phyloP scores from a whole-genome alignment of 441 rosid genomes.

The Breynia disticha region DNA sequence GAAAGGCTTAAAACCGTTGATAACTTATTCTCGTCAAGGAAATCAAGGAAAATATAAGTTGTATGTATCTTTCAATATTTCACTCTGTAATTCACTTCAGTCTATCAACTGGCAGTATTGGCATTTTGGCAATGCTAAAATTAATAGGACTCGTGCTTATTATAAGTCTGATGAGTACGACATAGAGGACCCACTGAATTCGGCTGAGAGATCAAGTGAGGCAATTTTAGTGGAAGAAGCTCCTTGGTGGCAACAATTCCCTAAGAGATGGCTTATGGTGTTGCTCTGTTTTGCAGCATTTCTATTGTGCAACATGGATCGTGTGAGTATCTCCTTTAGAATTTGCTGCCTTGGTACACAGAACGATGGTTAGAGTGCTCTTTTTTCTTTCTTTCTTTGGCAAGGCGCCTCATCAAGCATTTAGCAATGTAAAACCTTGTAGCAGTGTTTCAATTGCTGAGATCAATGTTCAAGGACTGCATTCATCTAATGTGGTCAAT shows the following conservation, averaged over 20 bases:
- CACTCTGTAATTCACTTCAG: constrained; percentile 23
- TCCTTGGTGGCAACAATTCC: constrained; percentile 79
- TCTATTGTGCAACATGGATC: constrained; percentile 95
- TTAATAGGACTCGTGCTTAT: constrained; percentile 39
- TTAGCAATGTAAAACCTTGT: not conserved
- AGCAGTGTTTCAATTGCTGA: not conserved
- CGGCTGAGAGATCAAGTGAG: constrained; percentile 47
- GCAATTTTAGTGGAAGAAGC: constrained; percentile 43
- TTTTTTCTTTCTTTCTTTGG: constrained; percentile 2
- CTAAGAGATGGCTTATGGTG: constrained; percentile 85
- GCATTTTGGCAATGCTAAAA: constrained; percentile 21
- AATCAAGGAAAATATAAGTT: constrained; percentile 24
- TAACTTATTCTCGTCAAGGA: constrained; percentile 22
- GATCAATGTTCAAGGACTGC: not conserved
- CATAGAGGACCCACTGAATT: constrained; percentile 44
- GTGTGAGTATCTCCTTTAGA: constrained; percentile 40
- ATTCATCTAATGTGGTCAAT: not conserved
- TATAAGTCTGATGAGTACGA: constrained; percentile 84
- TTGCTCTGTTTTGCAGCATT: constrained; percentile 79
- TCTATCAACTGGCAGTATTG: constrained; percentile 14
- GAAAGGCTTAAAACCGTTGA: constrained; percentile 14
- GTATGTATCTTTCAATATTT: constrained; percentile 20
- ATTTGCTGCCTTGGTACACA: not conserved
- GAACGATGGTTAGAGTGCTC: not conserved
- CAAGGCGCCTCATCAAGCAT: constrained; percentile 3